Percentiles rank a stretch among this genome's conserved stretches.
Conservation (phyloP, 176 grass and related monocot species). For the Oryza longistaminata region DNA sequence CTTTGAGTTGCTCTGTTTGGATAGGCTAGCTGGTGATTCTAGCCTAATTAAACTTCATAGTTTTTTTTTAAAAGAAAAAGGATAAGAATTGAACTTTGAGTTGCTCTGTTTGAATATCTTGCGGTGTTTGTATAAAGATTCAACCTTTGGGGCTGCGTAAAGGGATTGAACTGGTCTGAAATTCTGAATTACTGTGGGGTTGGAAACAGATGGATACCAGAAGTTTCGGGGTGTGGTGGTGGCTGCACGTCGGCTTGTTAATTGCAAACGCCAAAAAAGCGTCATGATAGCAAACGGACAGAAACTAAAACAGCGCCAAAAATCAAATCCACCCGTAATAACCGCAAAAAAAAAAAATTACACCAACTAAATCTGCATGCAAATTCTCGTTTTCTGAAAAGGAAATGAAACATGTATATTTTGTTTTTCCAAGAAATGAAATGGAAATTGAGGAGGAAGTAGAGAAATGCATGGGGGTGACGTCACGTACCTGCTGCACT, state of each 20-base stretch:
- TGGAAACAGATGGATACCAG: slow-evolving; percentile 14
- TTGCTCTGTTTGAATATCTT: background rate
- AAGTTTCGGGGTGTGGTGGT: background rate
- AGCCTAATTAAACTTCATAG: background rate
- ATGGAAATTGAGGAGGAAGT: background rate
- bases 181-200: slow-evolving; percentile 15
- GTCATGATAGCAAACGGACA: slow-evolving; percentile 14
- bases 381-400: background rate
- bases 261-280: slow-evolving; percentile 31
- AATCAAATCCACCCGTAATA: background rate
- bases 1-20: background rate
- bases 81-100: background rate
- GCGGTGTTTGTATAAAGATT: background rate
- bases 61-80: too few relatives aligned
- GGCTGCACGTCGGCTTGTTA: slow-evolving; percentile 7
- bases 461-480: slow-evolving; percentile 5
- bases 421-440: background rate
- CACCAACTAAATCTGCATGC: background rate
- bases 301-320: slow-evolving; percentile 7
- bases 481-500: slow-evolving; percentile 83
- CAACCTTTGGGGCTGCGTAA: slow-evolving; percentile 3
- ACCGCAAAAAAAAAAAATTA: background rate
- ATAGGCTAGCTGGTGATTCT: background rate
- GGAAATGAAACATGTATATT: background rate
- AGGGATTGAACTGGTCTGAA: background rate